phyloP scores from a whole-genome alignment of 495 filamentous ascomycete genomes.

The Sabuloglossum arenarium region DNA sequence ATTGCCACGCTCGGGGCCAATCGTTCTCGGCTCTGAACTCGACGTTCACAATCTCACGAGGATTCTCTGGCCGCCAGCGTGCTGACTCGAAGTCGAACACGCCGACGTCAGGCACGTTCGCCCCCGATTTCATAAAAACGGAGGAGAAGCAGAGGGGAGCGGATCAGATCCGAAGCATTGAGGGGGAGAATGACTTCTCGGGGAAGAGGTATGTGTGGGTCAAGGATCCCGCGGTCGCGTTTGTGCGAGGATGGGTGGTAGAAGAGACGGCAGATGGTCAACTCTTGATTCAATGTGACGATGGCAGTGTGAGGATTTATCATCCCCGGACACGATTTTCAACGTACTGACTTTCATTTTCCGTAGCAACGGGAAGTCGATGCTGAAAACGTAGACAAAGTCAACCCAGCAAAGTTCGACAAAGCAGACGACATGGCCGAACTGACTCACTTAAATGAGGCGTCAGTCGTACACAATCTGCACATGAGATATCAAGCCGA shows the following conservation, averaged over 20 bases:
- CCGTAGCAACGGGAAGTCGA: conserved; percentile 68
- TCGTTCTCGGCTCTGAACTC: conserved; percentile 29
- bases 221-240: conserved; percentile 65
- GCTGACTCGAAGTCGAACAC: conserved; percentile 39
- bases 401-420: conserved; percentile 98
- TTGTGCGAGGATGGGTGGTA: conserved; percentile 78
- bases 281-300: conserved; percentile 77
- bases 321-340: neutral
- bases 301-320: conserved; percentile 52
- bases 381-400: conserved; percentile 77
- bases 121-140: conserved; percentile 81
- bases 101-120: conserved; percentile 53
- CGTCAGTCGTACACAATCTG: conserved; percentile 93
- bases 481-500: conserved; percentile 86
- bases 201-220: conserved; percentile 99
- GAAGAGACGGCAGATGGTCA: conserved; percentile 48
- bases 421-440: conserved; percentile 99
- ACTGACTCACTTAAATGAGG: conserved; percentile 91
- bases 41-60: conserved; percentile 14
- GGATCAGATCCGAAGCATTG: conserved; percentile 55
- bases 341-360: neutral
- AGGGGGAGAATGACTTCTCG: conserved; percentile 94
- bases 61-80: conserved; percentile 25
- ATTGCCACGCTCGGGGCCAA: conserved; percentile 33
- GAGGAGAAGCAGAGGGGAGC: conserved; percentile 45